Evolutionary conservation across 2,329 filamentous ascomycete species (phyloP), one percentile per base, ranked within the genome.

Genomic region (Arthrobotrys pseudoclavata): DNA sequence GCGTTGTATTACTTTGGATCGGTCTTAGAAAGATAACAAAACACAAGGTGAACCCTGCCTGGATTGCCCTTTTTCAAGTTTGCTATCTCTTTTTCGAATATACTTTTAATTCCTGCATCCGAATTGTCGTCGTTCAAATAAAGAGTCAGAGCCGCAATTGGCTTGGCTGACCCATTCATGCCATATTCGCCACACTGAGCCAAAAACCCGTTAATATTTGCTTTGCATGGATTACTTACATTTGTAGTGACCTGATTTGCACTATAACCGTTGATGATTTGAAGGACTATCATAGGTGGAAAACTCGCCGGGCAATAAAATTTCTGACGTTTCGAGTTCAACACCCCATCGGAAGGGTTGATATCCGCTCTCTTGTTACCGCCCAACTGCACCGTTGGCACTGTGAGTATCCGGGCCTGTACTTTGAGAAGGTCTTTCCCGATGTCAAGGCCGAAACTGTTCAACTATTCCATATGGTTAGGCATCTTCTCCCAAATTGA

Each of bases 1-100:
- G 83, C 84, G 77, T 88, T 87, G 83, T 95, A 94, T 0, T 89
- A 79, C 57, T 84, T 84, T 22, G 87, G 84, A 72, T 89, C 86
- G 22, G 85, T 85, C 13, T 84, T 82, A 10, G 86, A 84, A 0
- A 92, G 83, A n/a, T 94, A 84, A 12, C 92, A 85, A 10, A 92
- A 84, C 0, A 93, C 82, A 42, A 91, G 66, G 15, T 26, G 61
- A 22, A 47, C 4, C 12, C 10, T 12, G 0, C 26, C 34, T 18
- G 37, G 1, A 15, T 13, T n/a, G 15, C 22, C n/a, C 13, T 18
- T n/a, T n/a, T 24, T 31, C 20, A 4, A 13, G 6, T n/a, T 55
- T 22, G 24, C n/a, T 40, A 45, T 26, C 55, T 60, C 22, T 6
- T 5, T 12, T 37, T 31, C 34, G 26, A 71, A 80, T 15, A 40